These are phyloP conservation scores for Handroanthus guayacan DNA, from an alignment of 257 asterid species.

Conservation along the genomic window DNA sequence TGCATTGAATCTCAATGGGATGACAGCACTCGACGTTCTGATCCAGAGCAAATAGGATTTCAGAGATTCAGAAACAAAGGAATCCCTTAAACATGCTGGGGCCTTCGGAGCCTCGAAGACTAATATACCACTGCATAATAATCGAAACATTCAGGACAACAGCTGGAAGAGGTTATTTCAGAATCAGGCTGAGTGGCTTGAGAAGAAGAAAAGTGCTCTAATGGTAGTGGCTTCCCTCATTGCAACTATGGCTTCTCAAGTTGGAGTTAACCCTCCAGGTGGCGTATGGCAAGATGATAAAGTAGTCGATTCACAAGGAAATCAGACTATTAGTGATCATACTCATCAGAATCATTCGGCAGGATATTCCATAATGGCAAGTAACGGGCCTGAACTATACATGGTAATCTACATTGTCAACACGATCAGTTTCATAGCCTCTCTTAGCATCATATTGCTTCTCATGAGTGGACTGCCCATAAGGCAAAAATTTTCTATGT, in stretches of 20 bases:
- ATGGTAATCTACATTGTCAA: conserved; percentile 3
- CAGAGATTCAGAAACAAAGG: background rate
- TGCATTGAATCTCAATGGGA: background rate
- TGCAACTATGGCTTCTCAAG: no score
- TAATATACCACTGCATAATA: no score
- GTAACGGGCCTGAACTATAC: background rate
- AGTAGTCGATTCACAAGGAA: no score
- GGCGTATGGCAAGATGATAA: no score
- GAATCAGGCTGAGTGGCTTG: no score
- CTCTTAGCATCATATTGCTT: conserved; percentile 44
- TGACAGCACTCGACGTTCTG: background rate
- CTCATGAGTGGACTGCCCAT: conserved; percentile 43
- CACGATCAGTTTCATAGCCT: conserved; percentile 36
- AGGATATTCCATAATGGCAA: conserved; percentile 31
- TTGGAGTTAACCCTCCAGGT: no score
- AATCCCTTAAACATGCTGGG: background rate
- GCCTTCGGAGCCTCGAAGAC: no score
- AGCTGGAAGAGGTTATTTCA: no score
- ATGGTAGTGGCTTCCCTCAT: no score
- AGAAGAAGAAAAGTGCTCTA: no score
- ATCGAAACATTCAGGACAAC: no score
- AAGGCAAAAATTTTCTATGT: conserved; percentile 29
- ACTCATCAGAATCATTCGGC: background rate
- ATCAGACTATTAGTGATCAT: no score
- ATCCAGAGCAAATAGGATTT: background rate